A percentile compares a stretch with the other conserved stretches of the same genome.
phyloP scores from a whole-genome alignment of 495 filamentous ascomycete species.

The Aspergillus heteromorphus region DNA sequence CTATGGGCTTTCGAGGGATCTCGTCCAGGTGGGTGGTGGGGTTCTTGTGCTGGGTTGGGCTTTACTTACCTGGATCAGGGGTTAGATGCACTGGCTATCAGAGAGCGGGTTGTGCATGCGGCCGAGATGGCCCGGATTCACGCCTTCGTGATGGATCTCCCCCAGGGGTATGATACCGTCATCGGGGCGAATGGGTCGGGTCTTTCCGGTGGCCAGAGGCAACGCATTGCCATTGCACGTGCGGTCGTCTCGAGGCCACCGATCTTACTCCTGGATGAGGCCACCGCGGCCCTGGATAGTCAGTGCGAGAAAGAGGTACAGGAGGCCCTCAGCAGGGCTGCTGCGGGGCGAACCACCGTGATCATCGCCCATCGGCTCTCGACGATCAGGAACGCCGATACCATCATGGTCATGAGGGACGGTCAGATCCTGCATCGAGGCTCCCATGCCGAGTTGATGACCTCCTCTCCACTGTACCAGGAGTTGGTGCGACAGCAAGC shows the following conservation, averaged over 20 bases:
- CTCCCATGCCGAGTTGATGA: slow-evolving; percentile 35
- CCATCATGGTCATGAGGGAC: slow-evolving; percentile 22
- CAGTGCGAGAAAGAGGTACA: slow-evolving; percentile 68
- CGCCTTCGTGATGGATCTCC: slow-evolving; percentile 49
- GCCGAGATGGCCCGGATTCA: slow-evolving; percentile 49
- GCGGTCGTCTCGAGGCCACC: slow-evolving; percentile 54
- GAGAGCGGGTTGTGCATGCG: slow-evolving; percentile 18
- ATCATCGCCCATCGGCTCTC: slow-evolving; percentile 47
- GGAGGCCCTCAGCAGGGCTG: slow-evolving; percentile 47
- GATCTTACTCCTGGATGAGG: slow-evolving; percentile 49
- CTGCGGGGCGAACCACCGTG: slow-evolving; percentile 32
- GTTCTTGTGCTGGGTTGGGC: too few relatives aligned
- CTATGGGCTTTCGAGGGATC: slow-evolving; percentile 37
- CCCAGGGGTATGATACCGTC: slow-evolving; percentile 47
- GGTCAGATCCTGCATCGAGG: slow-evolving; percentile 34
- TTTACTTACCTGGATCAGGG: neutral
- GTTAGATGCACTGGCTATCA: neutral
- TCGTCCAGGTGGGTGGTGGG: slow-evolving; percentile 21
- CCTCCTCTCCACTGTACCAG: slow-evolving; percentile 4
- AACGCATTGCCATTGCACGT: slow-evolving; percentile 58
- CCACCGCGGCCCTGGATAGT: slow-evolving; percentile 50
- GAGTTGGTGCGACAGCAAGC: slow-evolving; percentile 16
- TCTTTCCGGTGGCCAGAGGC: slow-evolving; percentile 63
- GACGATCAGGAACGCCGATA: slow-evolving; percentile 41
- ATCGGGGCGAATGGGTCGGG: slow-evolving; percentile 55